Percentiles rank a stretch among this genome's conserved stretches.
These are phyloP conservation scores for Gentiana dahurica DNA, from an alignment of 257 asterid genomes.

Conservation along the genomic window DNA sequence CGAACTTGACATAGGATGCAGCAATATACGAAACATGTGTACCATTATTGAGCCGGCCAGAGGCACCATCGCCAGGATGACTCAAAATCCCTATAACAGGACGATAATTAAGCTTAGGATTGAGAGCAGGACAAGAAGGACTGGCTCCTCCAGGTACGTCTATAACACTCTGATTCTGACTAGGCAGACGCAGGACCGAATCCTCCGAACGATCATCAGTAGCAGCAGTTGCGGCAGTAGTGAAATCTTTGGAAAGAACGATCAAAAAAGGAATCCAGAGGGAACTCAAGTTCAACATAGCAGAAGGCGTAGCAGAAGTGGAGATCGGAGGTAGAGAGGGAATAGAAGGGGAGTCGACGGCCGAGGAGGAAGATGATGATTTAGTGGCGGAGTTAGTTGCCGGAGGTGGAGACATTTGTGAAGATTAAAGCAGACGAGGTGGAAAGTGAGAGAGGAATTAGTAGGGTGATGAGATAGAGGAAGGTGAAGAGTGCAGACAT, in stretches of 20 bases:
- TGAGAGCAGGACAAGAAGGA: constrained; percentile 39
- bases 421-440: neutral
- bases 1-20: constrained; percentile 91
- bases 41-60: constrained; percentile 58
- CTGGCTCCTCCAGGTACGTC: neutral
- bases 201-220: neutral
- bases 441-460: neutral
- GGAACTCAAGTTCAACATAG: constrained; percentile 22
- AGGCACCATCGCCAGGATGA: constrained; percentile 93
- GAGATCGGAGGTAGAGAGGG: constrained; percentile 4
- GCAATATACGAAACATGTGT: constrained; percentile 70
- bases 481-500: constrained; percentile 3
- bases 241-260: constrained; percentile 23
- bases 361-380: constrained; percentile 6
- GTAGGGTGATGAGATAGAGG: neutral
- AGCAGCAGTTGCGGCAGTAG: constrained; percentile 14
- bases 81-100: constrained; percentile 79
- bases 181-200: constrained; percentile 35
- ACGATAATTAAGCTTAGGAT: constrained; percentile 53
- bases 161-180: constrained; percentile 17
- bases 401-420: constrained; percentile 7
- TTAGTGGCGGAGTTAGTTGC: constrained; percentile 5
- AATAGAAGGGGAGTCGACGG: neutral
- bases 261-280: constrained; percentile 44
- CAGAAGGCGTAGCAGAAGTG: constrained; percentile 10